Base-by-base conservation (phyloP, 2,329 filamentous ascomycete species). In the Teratosphaeria pseudoeucalypti region DNA sequence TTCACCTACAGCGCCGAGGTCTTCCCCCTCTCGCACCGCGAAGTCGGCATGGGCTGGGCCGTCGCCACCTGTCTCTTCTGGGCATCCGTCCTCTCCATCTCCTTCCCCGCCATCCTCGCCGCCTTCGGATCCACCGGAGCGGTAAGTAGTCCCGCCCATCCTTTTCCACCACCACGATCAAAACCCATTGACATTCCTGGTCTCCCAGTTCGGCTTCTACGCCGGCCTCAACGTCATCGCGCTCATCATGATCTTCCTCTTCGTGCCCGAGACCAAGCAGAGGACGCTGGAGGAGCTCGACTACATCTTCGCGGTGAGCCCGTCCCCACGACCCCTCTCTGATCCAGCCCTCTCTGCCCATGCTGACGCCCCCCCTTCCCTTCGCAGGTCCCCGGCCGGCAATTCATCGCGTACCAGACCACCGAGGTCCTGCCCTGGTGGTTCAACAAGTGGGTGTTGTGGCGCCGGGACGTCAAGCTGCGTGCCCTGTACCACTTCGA, bases 1-100 rank as follows among this genome's bases (percentile, higher is more conserved):
- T 88, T 85, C 68, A 82, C 83, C 0, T 88, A 88, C 73, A 82
- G 79, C 5, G 85, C 86, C 52, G 86, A 89, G 70, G 84, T 88
- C 1, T 89, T 86, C 69, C 86, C 86, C 0, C 79, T 88, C 0
- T 86, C 84, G 1, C 85, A 89, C 69, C 80, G 86, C 66, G 86
- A 89, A 68, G 79, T 88, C 27, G 86, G 86, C 59, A 89, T 89
- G 86, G 81, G 80, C 0, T 88, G 81, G 73, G 82, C 85, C 7
- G 85, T 88, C 53, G 68, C 76, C 34, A 79, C 75, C 10, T 79
- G 76, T 34, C 54, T 77, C 9, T 77, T 76, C 63, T 82, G 74
- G 76, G 78, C 78, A 3, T 72, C 76, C 4, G 74, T 81, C 3
- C 71, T 82, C n/a, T 77, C 77, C 1, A 73, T 82, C 29, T 77